Conservation (phyloP, 2,329 filamentous ascomycete genomes). For the Penicillium sp. region DNA sequence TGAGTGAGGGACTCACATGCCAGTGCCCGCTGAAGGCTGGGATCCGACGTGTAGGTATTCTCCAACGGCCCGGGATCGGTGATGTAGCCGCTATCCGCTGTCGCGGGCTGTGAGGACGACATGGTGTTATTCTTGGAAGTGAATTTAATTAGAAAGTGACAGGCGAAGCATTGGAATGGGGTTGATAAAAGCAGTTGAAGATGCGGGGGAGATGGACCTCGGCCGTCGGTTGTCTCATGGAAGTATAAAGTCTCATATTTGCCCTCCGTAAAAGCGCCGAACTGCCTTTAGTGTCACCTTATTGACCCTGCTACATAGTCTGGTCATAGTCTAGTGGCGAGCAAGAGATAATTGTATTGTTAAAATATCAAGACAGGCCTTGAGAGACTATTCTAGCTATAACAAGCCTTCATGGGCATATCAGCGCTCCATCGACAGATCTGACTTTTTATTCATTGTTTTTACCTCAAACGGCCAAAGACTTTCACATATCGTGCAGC, state of each 20-base stretch:
- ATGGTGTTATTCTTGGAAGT: not conserved
- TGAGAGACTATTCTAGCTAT: too few relatives aligned
- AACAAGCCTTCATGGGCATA: not conserved
- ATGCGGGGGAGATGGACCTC: slow-evolving; percentile 11
- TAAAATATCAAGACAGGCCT: not conserved
- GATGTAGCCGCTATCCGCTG: slow-evolving; percentile 46
- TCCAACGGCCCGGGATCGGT: slow-evolving; percentile 45
- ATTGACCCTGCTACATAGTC: not conserved
- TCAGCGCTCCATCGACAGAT: not conserved
- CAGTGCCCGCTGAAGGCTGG: slow-evolving; percentile 45
- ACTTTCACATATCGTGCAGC: slow-evolving; percentile 38
- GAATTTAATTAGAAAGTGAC: not conserved
- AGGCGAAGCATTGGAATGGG: not conserved
- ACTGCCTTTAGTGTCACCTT: not conserved
- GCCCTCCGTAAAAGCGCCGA: slow-evolving; percentile 3
- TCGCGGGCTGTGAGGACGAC: slow-evolving; percentile 22
- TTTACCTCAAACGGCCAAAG: not conserved
- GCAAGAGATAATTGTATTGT: not conserved
- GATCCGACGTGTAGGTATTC: slow-evolving; percentile 53
- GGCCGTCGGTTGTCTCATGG: slow-evolving; percentile 17
- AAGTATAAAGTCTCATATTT: not conserved
- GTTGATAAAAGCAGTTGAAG: not conserved
- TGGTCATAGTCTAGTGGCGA: not conserved
- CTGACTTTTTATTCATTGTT: not conserved
- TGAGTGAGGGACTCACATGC: slow-evolving; percentile 34